Evolutionary conservation across 257 asterid species (phyloP), one percentile per base, ranked within the genome.

Genomic region (Nicotiana attenuata): DNA sequence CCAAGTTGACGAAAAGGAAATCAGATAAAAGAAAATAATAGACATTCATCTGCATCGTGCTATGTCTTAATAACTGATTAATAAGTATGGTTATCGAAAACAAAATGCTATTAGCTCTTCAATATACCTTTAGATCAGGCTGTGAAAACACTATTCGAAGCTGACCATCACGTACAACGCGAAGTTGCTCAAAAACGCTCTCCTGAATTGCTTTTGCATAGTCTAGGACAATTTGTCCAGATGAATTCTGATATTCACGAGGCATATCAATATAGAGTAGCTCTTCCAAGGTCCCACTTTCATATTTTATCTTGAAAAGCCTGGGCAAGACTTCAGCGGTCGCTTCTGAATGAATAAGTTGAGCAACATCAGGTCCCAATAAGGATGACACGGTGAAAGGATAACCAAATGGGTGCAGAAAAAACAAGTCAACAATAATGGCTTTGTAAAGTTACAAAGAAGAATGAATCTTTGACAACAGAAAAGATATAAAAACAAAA

Each of bases 131-230:
- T 81, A 96, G 90, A 86, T 96, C 98, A 76, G 96, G 94, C 52
- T 73, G 79, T 53, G 98, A 89, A 83, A 96, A 96, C 61, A 92
- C 93, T 79, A 96, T 87, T 56, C 98, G 94, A 82, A 96, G 97
- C 90, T 92, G 99, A 78, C 99, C 99, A 45, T 96, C 99, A 83
- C 97, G 98, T 79, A 96, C 99, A 82, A 96, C 98, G 24, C 98
- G 97, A 69, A 94, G 95, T 87, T 96, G 97, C 85, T 96, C 99
- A 83, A 92, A 96, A 41, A 96, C 97, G 77, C 98, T 94, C 91
- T 96, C 97, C 89, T 96, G 98, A 73, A 92, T 94, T 15, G 99
- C 99, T 85, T 96, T 96, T 24, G 98, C 97, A 81, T 94, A 94
- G 85, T 94, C 99, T 77, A 94, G 90, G 83, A 94, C 98, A 68